Percentiles rank a stretch among this genome's conserved stretches.
phyloP scores from a whole-genome alignment of 306 rosid genomes.

The Vigna unguiculata region DNA sequence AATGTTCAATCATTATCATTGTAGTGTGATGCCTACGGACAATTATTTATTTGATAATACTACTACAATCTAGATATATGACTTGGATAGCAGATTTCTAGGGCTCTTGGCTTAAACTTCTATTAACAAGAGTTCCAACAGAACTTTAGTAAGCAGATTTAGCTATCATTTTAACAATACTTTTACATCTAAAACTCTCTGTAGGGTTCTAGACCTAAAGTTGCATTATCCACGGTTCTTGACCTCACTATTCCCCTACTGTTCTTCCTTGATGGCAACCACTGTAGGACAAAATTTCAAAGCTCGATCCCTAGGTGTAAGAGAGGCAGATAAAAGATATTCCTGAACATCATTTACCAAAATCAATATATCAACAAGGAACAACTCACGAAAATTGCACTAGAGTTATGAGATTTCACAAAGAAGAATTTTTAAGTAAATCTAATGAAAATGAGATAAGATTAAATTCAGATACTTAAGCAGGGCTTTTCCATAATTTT shows the following conservation, averaged over 20 bases:
- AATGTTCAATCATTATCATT: too few relatives aligned
- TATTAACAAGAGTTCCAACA: too few relatives aligned
- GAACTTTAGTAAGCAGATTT: neutral
- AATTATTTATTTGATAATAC: too few relatives aligned
- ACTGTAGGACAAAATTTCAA: neutral
- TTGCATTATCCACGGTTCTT: neutral
- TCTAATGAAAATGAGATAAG: neutral
- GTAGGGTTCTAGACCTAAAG: neutral
- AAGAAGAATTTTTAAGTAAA: neutral
- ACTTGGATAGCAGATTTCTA: too few relatives aligned
- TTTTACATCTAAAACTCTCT: neutral
- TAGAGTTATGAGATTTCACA: neutral
- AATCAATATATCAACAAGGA: constrained; percentile 4
- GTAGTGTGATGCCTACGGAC: too few relatives aligned
- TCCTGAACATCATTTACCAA: neutral
- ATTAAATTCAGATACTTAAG: constrained; percentile 7
- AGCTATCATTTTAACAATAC: neutral
- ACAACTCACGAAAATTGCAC: neutral
- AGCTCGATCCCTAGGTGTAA: neutral
- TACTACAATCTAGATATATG: too few relatives aligned
- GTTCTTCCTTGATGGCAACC: neutral
- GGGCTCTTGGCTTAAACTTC: too few relatives aligned
- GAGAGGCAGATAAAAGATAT: constrained; percentile 6
- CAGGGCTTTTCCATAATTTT: neutral
- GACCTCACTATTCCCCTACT: neutral